Percentiles rank a stretch among this genome's conserved stretches.
phyloP scores from a whole-genome alignment of 257 asterid species.

The Solanum paucissectum region DNA sequence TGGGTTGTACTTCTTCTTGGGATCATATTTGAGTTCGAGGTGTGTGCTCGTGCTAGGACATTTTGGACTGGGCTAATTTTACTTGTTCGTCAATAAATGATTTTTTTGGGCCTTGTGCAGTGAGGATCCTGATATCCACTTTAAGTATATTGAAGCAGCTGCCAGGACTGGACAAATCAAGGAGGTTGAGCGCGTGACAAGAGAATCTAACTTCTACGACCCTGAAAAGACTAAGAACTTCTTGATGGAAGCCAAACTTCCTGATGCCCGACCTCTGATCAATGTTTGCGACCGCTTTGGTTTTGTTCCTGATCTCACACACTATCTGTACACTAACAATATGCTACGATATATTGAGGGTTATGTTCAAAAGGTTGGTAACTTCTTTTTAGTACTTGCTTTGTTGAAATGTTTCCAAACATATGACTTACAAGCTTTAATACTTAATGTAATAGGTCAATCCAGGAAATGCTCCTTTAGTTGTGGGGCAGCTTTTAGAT shows the following conservation, averaged over 20 bases:
- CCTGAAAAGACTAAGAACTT: constrained; percentile 95
- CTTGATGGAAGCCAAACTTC: constrained; percentile 97
- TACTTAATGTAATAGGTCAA: constrained; percentile 51
- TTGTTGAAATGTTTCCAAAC: not conserved
- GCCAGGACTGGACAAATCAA: constrained; percentile 99
- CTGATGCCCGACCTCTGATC: constrained; percentile 96
- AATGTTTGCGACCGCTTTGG: constrained; percentile 98
- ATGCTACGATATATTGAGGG: constrained; percentile 99
- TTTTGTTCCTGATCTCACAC: constrained; percentile 98
- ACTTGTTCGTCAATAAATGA: not conserved
- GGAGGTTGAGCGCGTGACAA: constrained; percentile 99
- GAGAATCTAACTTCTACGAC: constrained; percentile 96
- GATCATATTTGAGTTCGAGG: constrained; percentile 98
- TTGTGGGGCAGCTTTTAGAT: constrained; percentile 96
- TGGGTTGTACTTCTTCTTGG: constrained; percentile 94
- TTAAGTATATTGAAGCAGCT: constrained; percentile 98
- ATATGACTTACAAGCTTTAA: not conserved
- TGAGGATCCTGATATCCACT: constrained; percentile 99
- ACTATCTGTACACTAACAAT: constrained; percentile 83
- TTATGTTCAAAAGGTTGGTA: constrained; percentile 85
- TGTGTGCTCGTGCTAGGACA: constrained; percentile 1
- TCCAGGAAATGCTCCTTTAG: constrained; percentile 99
- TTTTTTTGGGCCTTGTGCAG: constrained; percentile 22
- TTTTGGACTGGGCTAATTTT: not conserved
- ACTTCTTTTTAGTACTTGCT: not conserved